Base-by-base conservation (phyloP, 176 grass and related monocot genomes). In the Rhynchospora breviuscula region DNA sequence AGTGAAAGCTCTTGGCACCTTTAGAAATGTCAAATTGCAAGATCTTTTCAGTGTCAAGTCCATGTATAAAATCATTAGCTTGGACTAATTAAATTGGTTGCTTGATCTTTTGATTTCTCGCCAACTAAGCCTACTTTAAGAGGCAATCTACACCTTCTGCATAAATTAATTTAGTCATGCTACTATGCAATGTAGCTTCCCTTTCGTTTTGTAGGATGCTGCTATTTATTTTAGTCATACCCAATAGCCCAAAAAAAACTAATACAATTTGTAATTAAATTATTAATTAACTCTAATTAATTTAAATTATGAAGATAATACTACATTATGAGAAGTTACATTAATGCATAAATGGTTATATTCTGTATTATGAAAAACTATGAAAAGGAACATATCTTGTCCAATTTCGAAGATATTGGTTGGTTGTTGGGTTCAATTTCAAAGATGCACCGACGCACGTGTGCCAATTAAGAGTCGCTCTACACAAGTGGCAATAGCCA, bases 21-120 rank as follows among this genome's bases (percentile, higher is more conserved):
- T 77, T 77, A 77, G 13, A 56, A 77, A 18, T 77, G 23, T 53
- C 72, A 77, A 77, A 56, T 77, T 53, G 73, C 49, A 31, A 51
- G 13, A 77, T 77, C 73, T 56, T 76, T 56, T 77, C 49, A 54
- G 12, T 53, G 49, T 77, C 73, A 56, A 77, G 49, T 77, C 73
- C 13, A 57, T 17, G 1, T 18, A 56, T 47, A 77, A 77, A 77
- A 56, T 77, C 73, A 77, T 77, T 77, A 56, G 48, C 49, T 56
- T 52, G 5, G 73, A 77, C 73, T 77, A 77, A 77, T 77, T 15
- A 47, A 49, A 22, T 25, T 9, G 46, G 70, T 75, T 75, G 70
- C 70, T 75, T 75, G 21, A 75, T 75, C 46, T 75, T 52, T 52
- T 75, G 21, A 52, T 75, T 52, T 75, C 7, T 25, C 21, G 70